Conservation (phyloP, 331 rosid species). For the Quercus lobata region DNA sequence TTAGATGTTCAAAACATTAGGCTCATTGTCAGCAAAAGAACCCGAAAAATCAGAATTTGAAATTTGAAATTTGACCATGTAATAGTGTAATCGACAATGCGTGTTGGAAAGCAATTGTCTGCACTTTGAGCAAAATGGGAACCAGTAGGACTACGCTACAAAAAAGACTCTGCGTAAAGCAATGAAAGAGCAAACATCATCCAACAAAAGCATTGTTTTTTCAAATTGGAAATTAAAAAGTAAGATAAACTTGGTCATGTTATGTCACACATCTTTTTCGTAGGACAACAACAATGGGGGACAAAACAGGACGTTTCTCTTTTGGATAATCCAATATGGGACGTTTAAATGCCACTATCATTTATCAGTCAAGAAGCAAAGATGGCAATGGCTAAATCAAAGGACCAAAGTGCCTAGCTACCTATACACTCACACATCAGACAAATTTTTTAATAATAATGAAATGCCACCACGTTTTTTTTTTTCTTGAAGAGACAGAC, state of each 20-base stretch:
- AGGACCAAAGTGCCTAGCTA: background rate
- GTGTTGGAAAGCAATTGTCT: background rate
- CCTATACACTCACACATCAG: background rate
- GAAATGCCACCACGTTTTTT: background rate
- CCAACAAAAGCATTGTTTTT: background rate
- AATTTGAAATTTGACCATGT: background rate
- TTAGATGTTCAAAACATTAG: background rate
- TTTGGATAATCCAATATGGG: background rate
- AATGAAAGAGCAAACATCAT: background rate
- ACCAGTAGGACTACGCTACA: background rate
- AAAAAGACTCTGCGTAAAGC: background rate
- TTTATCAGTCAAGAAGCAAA: background rate
- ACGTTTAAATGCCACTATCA: background rate
- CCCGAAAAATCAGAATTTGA: background rate
- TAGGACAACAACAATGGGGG: background rate
- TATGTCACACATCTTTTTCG: background rate
- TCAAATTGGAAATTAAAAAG: background rate
- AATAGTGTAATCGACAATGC: background rate
- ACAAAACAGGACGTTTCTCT: background rate
- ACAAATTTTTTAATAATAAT: background rate
- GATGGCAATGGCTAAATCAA: background rate
- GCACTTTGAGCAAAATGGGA: background rate
- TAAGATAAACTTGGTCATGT: background rate
- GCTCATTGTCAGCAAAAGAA: background rate
- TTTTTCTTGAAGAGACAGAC: background rate